Percentiles rank a stretch among this genome's conserved stretches.
Conservation (phyloP, 2,329 filamentous ascomycete genomes). For the Sclerotinia subarctica region DNA sequence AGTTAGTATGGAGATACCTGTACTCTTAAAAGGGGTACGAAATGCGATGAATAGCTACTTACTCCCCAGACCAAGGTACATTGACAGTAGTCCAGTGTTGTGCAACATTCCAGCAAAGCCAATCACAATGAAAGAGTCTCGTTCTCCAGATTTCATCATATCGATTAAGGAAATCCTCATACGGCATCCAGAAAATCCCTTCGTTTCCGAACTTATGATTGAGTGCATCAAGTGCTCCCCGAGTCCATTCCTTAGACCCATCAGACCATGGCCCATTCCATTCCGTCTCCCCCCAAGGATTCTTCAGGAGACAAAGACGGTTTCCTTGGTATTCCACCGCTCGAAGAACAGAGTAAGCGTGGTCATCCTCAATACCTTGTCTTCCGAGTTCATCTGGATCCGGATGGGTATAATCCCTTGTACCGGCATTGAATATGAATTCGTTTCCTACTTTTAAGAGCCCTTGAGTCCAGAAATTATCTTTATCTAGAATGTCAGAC, state of each 20-base stretch:
- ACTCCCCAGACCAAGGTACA: slow-evolving; percentile 54
- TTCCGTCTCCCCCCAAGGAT: slow-evolving; percentile 58
- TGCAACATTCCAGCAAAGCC: slow-evolving; percentile 50
- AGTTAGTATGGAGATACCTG: not conserved
- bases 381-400: slow-evolving; percentile 41
- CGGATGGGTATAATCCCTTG: slow-evolving; percentile 18
- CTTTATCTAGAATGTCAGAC: slow-evolving; percentile 69
- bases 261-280: slow-evolving; percentile 54
- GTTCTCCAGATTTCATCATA: slow-evolving; percentile 58
- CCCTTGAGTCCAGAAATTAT: slow-evolving; percentile 79
- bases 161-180: slow-evolving; percentile 57
- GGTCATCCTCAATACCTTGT: slow-evolving; percentile 53
- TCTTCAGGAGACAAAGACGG: slow-evolving; percentile 49
- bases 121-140: slow-evolving; percentile 53
- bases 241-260: slow-evolving; percentile 53
- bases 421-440: slow-evolving; percentile 62
- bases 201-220: slow-evolving; percentile 58
- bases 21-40: too few species aligned
- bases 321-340: slow-evolving; percentile 49
- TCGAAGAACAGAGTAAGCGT: slow-evolving; percentile 56
- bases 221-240: slow-evolving; percentile 53
- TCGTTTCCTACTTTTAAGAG: slow-evolving; percentile 75
- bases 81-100: slow-evolving; percentile 58
- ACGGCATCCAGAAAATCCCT: slow-evolving; percentile 60
- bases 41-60: not conserved